Percentiles rank a stretch among this genome's conserved stretches.
These are phyloP conservation scores for Vigna nakashimae DNA, from an alignment of 306 rosid species.

Conservation along the genomic window DNA sequence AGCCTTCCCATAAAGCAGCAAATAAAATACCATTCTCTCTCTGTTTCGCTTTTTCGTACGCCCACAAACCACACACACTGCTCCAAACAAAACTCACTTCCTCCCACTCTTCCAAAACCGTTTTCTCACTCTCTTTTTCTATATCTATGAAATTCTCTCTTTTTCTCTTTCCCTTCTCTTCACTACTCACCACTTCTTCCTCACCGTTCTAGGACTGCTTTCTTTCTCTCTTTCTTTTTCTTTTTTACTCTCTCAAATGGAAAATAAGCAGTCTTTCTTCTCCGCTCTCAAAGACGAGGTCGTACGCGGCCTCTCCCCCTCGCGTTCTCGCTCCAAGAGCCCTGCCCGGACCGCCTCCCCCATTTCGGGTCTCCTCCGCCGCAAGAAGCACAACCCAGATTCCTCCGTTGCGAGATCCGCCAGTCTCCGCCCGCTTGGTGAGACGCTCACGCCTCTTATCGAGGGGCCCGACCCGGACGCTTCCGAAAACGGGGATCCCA, in stretches of 20 bases:
- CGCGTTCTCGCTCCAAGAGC: conserved; percentile 77
- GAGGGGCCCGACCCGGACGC: conserved; percentile 94
- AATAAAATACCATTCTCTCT: conserved; percentile 17
- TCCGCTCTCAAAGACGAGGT: conserved; percentile 87
- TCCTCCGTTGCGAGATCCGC: conserved; percentile 76
- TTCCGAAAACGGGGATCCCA: conserved; percentile 67
- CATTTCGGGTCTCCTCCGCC: conserved; percentile 62
- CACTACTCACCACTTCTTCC: background rate
- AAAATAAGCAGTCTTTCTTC: conserved; percentile 93
- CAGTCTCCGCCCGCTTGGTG: conserved; percentile 80
- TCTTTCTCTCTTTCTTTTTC: no score
- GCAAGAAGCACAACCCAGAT: conserved; percentile 58
- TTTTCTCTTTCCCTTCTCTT: background rate
- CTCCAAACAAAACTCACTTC: conserved; percentile 23
- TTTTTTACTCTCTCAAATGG: conserved; percentile 53
- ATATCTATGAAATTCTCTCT: background rate
- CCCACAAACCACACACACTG: conserved; percentile 37
- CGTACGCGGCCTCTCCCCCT: conserved; percentile 90
- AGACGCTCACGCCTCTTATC: conserved; percentile 70
- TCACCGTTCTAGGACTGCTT: conserved; percentile 3
- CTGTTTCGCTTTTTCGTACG: conserved; percentile 33
- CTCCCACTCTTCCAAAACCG: conserved; percentile 41
- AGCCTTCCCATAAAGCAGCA: conserved; percentile 44
- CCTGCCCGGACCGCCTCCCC: conserved; percentile 79
- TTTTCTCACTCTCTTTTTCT: background rate